Base-by-base conservation (phyloP, 108 stramenopile species). In the Conticribra weissflogii region DNA sequence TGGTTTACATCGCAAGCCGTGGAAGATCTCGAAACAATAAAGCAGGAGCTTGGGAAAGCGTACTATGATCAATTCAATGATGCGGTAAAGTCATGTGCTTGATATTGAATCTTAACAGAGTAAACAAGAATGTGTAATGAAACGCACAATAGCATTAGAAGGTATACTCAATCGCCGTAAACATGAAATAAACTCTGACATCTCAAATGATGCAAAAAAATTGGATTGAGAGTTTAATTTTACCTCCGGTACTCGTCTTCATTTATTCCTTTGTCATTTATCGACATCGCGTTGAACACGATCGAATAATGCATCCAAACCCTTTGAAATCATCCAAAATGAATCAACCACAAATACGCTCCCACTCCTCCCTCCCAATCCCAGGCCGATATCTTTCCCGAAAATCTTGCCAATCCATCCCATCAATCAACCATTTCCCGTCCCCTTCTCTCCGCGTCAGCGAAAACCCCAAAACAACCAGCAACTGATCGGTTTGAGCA, bases 391-490 rank as follows among this genome's bases (percentile, higher is more conserved):
- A 92, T 17, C 73, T 50, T 1, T 85, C 85, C 30, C 92, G 76
- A 67, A 90, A 90, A 71, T 93, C 92, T 71, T 90, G 88, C 92
- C 92, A 93, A 63, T 93, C 92, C 2, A 93, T 66, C 18, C 79
- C 69, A 65, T 85, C 84, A 3, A 93, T 51, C 27, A 87, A 25
- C 92, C 92, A 93, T 27, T 72, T 75, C 25, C 85, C 85, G 63
- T 86, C 79, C 23, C 15, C 23, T 3, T 54, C 52, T 23, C 79
- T 28, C 49, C 41, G 61, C 22, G 44, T 32, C 49, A 93, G 59
- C 24, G 76, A 75, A 85, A 83, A 93, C 0, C 92, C 92, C 21
- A 84, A 66, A 0, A 83, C 78, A 19, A 80, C 89, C 47, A 88
- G 66, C 2, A 93, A 60, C 12, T 68, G 47, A 57, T 84, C 77